Percentiles rank a stretch among this genome's conserved stretches.
Evolutionary conservation across 441 rosid genomes (phyloP).

Genomic region (Pelargonium myrrhifolium): DNA sequence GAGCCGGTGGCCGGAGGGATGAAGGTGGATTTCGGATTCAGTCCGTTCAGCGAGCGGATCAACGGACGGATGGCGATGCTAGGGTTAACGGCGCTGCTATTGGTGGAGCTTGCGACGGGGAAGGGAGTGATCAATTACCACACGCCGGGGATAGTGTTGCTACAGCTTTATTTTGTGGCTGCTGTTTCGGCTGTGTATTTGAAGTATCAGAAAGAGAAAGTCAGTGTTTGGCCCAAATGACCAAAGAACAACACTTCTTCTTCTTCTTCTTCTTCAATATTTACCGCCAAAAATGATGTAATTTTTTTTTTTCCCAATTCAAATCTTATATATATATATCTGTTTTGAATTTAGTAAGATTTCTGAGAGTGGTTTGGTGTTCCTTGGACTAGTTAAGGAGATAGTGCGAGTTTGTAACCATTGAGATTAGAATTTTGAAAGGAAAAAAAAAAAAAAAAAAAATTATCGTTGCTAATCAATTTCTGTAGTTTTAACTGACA

Average conservation of each 20-base stretch:
- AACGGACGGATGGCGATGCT: conserved; percentile 71
- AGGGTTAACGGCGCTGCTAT: conserved; percentile 60
- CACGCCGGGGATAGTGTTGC: conserved; percentile 56
- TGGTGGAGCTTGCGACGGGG: conserved; percentile 85
- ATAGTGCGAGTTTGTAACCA: too few relatives aligned
- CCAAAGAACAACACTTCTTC: too few relatives aligned
- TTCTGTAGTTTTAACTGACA: too few relatives aligned
- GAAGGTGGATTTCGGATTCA: conserved; percentile 76
- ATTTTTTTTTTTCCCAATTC: too few relatives aligned
- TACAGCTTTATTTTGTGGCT: conserved; percentile 66
- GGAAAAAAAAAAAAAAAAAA: too few relatives aligned
- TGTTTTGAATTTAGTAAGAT: too few relatives aligned
- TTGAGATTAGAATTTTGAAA: too few relatives aligned
- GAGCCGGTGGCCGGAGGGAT: conserved; percentile 56
- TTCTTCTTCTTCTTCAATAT: not conserved
- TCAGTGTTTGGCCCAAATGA: conserved; percentile 59
- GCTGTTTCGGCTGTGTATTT: conserved; percentile 54
- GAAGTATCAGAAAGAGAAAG: conserved; percentile 69
- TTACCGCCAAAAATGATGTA: too few relatives aligned
- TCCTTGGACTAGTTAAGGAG: too few relatives aligned
- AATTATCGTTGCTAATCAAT: too few relatives aligned
- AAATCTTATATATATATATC: too few relatives aligned
- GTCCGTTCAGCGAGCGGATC: conserved; percentile 54
- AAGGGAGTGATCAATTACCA: conserved; percentile 70
- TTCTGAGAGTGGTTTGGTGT: too few relatives aligned